Evolutionary conservation across 257 asterid species (phyloP), one percentile per base, ranked within the genome.

Genomic region (Solanum arcanum): DNA sequence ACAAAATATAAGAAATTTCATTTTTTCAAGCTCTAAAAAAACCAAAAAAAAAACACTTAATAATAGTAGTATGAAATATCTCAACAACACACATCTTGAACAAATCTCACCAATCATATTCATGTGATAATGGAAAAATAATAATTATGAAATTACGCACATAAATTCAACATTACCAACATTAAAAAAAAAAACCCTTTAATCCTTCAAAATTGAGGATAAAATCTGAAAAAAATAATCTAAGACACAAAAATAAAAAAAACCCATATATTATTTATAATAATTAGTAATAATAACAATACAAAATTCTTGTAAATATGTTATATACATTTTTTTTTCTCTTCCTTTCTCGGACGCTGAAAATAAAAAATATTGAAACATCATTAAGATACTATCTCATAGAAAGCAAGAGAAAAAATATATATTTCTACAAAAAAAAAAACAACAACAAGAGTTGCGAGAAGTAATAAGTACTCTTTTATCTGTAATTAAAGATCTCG

Each of bases 271-370:
- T 41, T 41, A 42, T 49, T 13, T 2, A 49, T 49, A 14, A 49
- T 21, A 20, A 20, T 59, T 59, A 21, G 23, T 23, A 23, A 23
- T 23, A 60, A 60, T 18, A 46, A 12, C 52, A 42, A 60, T 86
- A 52, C 84, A 88, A 88, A 88, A 86, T 9, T 39, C 49, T 68
- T 64, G n/a, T 70, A 70, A 70, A 56, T 47, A 35, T 59, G 62
- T 5, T 27, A 83, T 13, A 29, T 7, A 60, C 64, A 31, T 84
- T 35, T 49, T 92, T 66, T 88, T 92, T 88, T 89, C 89, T 88
- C 91, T 78, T 88, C 88, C 91, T 84, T 88, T 87, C 94, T 91
- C 92, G 96, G 98, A 95, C 91, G 96, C 98, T 77, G 91, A 88
- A 92, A 89, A 6, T 33, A 35, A 89, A 35, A 78, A 91, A 66